phyloP scores from a whole-genome alignment of 106 monocot genomes.

The Agapanthus africanus region DNA sequence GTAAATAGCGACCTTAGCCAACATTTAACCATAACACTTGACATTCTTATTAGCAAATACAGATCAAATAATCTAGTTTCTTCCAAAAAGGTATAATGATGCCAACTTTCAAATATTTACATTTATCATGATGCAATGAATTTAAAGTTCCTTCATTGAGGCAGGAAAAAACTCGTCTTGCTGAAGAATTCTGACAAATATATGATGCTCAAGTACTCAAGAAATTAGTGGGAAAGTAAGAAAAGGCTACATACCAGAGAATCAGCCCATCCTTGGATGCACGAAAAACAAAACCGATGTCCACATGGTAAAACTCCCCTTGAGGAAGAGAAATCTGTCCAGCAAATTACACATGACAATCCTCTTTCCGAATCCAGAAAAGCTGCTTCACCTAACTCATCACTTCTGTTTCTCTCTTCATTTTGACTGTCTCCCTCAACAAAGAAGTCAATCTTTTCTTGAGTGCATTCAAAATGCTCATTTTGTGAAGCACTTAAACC shows the following conservation, averaged over 20 bases:
- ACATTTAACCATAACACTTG: no score
- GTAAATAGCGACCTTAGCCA: no score
- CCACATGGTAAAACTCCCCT: constrained; percentile 89
- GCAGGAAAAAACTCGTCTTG: background rate
- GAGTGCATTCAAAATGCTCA: constrained; percentile 4
- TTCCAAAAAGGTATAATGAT: background rate
- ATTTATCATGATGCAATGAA: background rate
- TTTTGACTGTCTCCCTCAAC: constrained; percentile 9
- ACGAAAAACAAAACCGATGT: constrained; percentile 86
- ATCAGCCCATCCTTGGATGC: constrained; percentile 82
- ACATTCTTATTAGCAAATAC: no score
- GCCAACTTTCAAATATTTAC: background rate
- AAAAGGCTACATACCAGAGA: constrained; percentile 43
- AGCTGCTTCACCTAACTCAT: constrained; percentile 9
- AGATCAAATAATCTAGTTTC: no score
- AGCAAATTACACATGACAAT: constrained; percentile 90
- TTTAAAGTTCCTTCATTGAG: background rate
- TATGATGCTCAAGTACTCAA: background rate
- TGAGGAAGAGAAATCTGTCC: constrained; percentile 68
- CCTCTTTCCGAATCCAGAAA: constrained; percentile 21
- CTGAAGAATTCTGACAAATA: background rate
- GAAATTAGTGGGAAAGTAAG: background rate
- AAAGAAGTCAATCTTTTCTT: background rate
- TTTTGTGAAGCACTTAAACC: background rate
- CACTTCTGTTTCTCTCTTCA: constrained; percentile 12